phyloP scores from a whole-genome alignment of 306 rosid species.

The Vigna mungo region DNA sequence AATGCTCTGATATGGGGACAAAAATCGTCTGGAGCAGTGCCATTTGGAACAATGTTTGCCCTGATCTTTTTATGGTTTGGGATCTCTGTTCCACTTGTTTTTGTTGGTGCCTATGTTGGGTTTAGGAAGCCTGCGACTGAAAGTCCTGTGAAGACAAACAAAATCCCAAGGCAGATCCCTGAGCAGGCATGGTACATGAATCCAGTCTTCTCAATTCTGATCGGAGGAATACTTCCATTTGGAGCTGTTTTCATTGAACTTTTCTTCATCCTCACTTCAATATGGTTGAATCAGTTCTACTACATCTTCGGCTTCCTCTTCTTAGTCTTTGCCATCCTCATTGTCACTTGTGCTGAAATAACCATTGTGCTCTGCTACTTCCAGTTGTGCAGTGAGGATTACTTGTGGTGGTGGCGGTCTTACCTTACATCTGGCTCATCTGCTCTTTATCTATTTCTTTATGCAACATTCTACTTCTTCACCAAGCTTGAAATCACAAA shows the following conservation, averaged over 20 bases:
- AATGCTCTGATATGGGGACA: slow-evolving; percentile 94
- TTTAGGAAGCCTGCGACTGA: slow-evolving; percentile 93
- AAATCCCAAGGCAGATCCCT: slow-evolving; percentile 97
- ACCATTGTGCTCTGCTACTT: slow-evolving; percentile 96
- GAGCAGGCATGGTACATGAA: slow-evolving; percentile 99
- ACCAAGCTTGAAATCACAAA: slow-evolving; percentile 98
- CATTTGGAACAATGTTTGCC: slow-evolving; percentile 99
- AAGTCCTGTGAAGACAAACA: slow-evolving; percentile 96
- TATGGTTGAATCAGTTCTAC: slow-evolving; percentile 98
- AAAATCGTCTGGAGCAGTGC: slow-evolving; percentile 98
- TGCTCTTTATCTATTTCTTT: slow-evolving; percentile 90
- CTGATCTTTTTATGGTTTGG: slow-evolving; percentile 96
- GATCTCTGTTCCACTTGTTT: slow-evolving; percentile 94
- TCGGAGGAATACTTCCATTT: slow-evolving; percentile 93
- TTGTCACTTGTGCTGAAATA: slow-evolving; percentile 92
- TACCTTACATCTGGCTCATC: slow-evolving; percentile 96
- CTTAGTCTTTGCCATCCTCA: slow-evolving; percentile 85
- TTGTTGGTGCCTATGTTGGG: slow-evolving; percentile 92
- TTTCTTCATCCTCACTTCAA: slow-evolving; percentile 96
- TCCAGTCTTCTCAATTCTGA: slow-evolving; percentile 85
- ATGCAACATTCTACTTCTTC: slow-evolving; percentile 97
- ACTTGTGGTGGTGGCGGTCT: slow-evolving; percentile 98
- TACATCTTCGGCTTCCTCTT: slow-evolving; percentile 98
- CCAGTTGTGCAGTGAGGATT: slow-evolving; percentile 98
- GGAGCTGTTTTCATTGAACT: slow-evolving; percentile 98